Percentiles rank a stretch among this genome's conserved stretches.
These are phyloP conservation scores for Thelonectria olida DNA, from an alignment of 2,329 filamentous ascomycete species.

Conservation along the genomic window DNA sequence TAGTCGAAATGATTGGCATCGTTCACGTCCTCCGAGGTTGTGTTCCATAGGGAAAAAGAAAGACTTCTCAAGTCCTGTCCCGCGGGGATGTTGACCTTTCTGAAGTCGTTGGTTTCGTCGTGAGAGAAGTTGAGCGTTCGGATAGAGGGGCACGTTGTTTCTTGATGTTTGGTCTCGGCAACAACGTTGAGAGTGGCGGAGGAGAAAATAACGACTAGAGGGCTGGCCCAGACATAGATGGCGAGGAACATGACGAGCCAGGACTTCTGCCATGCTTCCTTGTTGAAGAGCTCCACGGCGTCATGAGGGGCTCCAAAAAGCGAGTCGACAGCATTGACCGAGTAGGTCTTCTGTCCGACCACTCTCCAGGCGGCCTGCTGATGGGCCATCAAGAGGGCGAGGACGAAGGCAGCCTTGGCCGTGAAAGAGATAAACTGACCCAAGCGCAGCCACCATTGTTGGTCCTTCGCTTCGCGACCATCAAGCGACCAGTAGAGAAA, in stretches of 20 bases:
- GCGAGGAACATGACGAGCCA: constrained; percentile 35
- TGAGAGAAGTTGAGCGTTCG: constrained; percentile 35
- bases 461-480: constrained; percentile 9
- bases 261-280: constrained; percentile 32
- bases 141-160: constrained; percentile 23
- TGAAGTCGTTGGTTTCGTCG: constrained; percentile 22
- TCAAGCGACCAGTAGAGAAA: constrained; percentile 7
- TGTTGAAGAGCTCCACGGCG: constrained; percentile 24
- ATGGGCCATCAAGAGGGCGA: constrained; percentile 24
- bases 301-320: constrained; percentile 30
- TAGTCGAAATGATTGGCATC: constrained; percentile 28
- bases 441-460: constrained; percentile 23
- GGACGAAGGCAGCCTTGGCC: constrained; percentile 17
- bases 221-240: constrained; percentile 32
- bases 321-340: constrained; percentile 26
- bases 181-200: constrained; percentile 29
- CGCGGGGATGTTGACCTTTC: constrained; percentile 2
- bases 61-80: constrained; percentile 19
- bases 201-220: constrained; percentile 30
- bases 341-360: constrained; percentile 15
- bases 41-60: constrained; percentile 29
- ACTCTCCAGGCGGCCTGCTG: constrained; percentile 21
- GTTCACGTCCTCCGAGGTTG: background rate
- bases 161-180: background rate
- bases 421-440: constrained; percentile 25